Conservation (phyloP, 78 protist species). For the Dictyostelium discoideum region dicty_2.7 NC_007089.4:143001-143500, state of each 20-base stretch:
- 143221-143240: neutral
- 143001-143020: neutral
- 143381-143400: neutral
- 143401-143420: neutral
- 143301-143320: neutral
- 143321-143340: neutral
- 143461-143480: neutral
- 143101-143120: neutral
- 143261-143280: neutral
- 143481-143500: neutral
- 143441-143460: neutral
- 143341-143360: constrained; percentile 3
- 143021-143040: neutral
- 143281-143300: neutral
- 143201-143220: neutral
- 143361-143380: neutral
- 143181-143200: neutral
- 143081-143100: too few species aligned
- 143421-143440: neutral
- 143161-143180: too few species aligned
- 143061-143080: neutral
- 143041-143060: neutral
- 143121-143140: too few species aligned
- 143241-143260: neutral
- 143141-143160: neutral